These are phyloP conservation scores for Diutina neorugosa DNA, from an alignment of 1,139 yeast genomes.

Conservation along the genomic window DNA sequence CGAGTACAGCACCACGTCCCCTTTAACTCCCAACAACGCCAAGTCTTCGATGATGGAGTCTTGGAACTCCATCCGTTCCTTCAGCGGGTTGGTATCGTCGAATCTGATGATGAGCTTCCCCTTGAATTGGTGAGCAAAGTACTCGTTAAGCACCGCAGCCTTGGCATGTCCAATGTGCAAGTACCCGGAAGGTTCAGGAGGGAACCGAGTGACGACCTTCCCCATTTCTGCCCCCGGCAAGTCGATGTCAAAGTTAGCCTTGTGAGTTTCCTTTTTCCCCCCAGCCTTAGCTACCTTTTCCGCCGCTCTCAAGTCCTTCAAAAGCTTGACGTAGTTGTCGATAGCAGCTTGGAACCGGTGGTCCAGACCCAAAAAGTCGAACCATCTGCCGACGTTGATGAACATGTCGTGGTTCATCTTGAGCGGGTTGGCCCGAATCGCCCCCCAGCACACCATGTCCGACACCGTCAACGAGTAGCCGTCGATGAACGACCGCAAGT, in stretches of 20 bases:
- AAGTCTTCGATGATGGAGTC: conserved; percentile 88
- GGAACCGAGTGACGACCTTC: conserved; percentile 93
- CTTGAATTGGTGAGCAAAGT: conserved; percentile 85
- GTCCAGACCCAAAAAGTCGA: conserved; percentile 59
- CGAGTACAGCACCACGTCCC: conserved; percentile 76
- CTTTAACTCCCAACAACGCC: conserved; percentile 78
- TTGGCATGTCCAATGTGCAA: conserved; percentile 97
- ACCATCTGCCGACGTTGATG: conserved; percentile 89
- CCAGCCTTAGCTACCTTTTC: conserved; percentile 43
- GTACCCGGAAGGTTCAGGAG: conserved; percentile 97
- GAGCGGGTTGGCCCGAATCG: conserved; percentile 80
- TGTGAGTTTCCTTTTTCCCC: conserved; percentile 67
- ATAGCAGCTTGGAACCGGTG: conserved; percentile 59
- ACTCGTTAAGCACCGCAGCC: conserved; percentile 91
- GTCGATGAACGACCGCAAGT: conserved; percentile 68
- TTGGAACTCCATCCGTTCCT: conserved; percentile 87
- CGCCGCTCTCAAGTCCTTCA: conserved; percentile 63
- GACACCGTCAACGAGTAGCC: conserved; percentile 61
- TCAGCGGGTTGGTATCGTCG: conserved; percentile 94
- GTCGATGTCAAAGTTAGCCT: conserved; percentile 89
- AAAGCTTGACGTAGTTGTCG: conserved; percentile 53
- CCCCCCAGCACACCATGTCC: conserved; percentile 90
- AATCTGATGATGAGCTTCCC: conserved; percentile 92
- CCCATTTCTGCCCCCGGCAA: conserved; percentile 86
- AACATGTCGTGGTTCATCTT: conserved; percentile 57